Percentiles rank a stretch among this genome's conserved stretches.
Conservation (phyloP, 495 filamentous ascomycete genomes). For the Apodospora peruviana region DNA sequence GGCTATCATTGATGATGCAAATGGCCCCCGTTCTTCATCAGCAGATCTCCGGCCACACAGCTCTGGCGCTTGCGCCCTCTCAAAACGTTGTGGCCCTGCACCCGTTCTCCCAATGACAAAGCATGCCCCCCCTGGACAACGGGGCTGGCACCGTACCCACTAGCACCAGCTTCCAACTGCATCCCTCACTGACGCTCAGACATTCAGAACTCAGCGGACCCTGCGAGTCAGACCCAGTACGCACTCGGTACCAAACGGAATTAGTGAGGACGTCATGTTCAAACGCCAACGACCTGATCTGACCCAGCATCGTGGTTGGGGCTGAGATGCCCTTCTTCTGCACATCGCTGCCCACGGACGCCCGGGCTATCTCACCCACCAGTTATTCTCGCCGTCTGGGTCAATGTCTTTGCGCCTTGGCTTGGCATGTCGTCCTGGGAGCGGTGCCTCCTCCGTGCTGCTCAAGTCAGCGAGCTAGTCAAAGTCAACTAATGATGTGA, state of each 20-base stretch:
- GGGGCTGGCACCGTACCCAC: too few species aligned
- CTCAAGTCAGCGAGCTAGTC: background rate
- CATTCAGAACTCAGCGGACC: too few species aligned
- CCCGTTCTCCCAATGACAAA: background rate
- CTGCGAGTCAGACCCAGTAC: too few species aligned
- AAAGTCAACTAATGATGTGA: background rate
- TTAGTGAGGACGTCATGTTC: too few species aligned
- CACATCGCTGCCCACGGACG: background rate
- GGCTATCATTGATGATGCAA: background rate
- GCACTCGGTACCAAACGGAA: too few species aligned
- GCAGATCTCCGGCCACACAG: conserved; percentile 5
- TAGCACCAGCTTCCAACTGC: too few species aligned
- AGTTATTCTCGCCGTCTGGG: background rate
- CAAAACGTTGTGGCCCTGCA: background rate
- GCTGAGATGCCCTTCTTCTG: conserved; percentile 6
- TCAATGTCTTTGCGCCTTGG: background rate
- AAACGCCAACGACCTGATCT: too few species aligned
- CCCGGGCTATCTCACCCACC: background rate
- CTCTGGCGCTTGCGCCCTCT: conserved; percentile 1
- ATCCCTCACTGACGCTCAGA: too few species aligned
- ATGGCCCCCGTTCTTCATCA: background rate
- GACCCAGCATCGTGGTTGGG: conserved; percentile 19
- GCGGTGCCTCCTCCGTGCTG: conserved; percentile 2
- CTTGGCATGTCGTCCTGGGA: background rate
- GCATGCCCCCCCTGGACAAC: background rate